Evolutionary conservation across 2,329 filamentous ascomycete species (phyloP).

Genomic region (Zymoseptoria brevis): DNA sequence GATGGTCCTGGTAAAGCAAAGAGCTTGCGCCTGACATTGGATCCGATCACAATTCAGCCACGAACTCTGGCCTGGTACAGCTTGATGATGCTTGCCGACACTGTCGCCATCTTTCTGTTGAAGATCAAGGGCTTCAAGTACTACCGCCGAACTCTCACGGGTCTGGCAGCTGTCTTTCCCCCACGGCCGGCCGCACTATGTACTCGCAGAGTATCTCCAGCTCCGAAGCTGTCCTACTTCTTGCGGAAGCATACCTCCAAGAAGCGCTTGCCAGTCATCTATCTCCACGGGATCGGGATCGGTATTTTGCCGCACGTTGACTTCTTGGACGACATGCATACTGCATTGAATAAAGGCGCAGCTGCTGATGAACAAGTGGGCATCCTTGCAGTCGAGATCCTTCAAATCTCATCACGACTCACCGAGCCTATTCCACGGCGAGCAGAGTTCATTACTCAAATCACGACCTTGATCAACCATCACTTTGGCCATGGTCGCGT

Average conservation of each 20-base stretch:
- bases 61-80: conserved; percentile 55
- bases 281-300: conserved; percentile 63
- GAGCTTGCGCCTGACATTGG: conserved; percentile 57
- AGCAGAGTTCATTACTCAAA: conserved; percentile 48
- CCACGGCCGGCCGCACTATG: conserved; percentile 47
- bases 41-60: conserved; percentile 48
- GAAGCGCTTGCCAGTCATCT: conserved; percentile 52
- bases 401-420: conserved; percentile 57
- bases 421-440: conserved; percentile 46
- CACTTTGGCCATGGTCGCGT: conserved; percentile 55
- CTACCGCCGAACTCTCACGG: conserved; percentile 12
- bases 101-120: conserved; percentile 22
- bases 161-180: conserved; percentile 49
- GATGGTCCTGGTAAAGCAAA: conserved; percentile 50
- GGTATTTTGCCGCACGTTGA: conserved; percentile 56
- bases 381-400: conserved; percentile 57
- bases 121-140: conserved; percentile 21
- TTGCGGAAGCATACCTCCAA: conserved; percentile 55
- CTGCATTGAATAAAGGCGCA: conserved; percentile 16
- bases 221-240: conserved; percentile 54
- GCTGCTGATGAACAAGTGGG: conserved; percentile 44
- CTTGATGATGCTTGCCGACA: conserved; percentile 46
- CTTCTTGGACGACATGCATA: conserved; percentile 49
- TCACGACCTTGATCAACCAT: conserved; percentile 49
- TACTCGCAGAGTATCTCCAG: conserved; percentile 41